Base-by-base conservation (phyloP, 139 green algal genomes). In the Trebouxia sp. region DNA sequence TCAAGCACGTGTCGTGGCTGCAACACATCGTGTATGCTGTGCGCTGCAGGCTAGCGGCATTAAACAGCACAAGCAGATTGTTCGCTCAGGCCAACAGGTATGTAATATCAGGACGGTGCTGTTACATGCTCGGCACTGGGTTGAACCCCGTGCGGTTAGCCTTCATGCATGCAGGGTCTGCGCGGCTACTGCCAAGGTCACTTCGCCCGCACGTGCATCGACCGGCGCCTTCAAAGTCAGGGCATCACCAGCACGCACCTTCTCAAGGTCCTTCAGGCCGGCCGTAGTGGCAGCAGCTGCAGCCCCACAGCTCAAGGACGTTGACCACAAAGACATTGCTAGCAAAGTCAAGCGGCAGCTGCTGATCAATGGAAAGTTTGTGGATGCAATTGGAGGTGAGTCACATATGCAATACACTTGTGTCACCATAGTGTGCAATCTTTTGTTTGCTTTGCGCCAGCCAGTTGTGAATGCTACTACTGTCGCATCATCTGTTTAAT, bases 321-420 rank as follows among this genome's bases (percentile, higher is more conserved):
- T 72, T n/a, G 35, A 72, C 62, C 62, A 72, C 62, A 72, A 35
- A 24, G 62, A 72, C 11, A 72, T 72, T 72, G 62, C 62, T n/a
- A 72, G 37, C 62, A 72, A 72, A 72, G 62, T 72, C 62, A 72
- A 72, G 69, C 69, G 50, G 65, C 86, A 94, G 87, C 83, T 94
- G 58, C 80, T 94, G 65, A 94, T 94, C 39, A 80, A 88, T 55
- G 90, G 90, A 53, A 72, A 93, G 45, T 94, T 87, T 65, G 83
- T 92, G n/a, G 86, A 91, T 37, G 75, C 88, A 1, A 55, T 51
- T 12, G 82, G 78, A 1, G 88, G 91, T 72, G 83, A 87, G 62
- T 75, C n/a, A n/a, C n/a, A n/a, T n/a, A n/a, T n/a, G n/a, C n/a
- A n/a, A n/a, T n/a, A n/a, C n/a, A n/a, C n/a, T n/a, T n/a, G n/a